Evolutionary conservation across 805 yeast species (phyloP).

Genomic region (Ogataea chonburiensis): DNA sequence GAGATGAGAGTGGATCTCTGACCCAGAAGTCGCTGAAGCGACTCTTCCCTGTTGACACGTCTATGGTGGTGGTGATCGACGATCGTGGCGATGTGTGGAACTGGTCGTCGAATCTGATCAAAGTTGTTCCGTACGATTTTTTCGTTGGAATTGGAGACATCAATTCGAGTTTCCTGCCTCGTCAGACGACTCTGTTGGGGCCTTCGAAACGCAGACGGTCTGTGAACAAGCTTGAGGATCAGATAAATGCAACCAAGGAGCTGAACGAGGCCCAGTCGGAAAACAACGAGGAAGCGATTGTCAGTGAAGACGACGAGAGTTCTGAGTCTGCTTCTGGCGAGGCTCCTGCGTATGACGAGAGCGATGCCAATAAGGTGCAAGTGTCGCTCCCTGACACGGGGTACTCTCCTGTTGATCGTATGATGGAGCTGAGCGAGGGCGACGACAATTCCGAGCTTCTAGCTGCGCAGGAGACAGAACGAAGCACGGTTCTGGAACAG

Average conservation of each 20-base stretch:
- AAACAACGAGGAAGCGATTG: slow-evolving; percentile 16
- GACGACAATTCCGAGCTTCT: slow-evolving; percentile 49
- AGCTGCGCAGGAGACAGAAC: slow-evolving; percentile 56
- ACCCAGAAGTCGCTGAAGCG: slow-evolving; percentile 86
- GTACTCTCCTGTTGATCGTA: slow-evolving; percentile 48
- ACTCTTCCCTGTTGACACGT: slow-evolving; percentile 91
- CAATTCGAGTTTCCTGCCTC: slow-evolving; percentile 87
- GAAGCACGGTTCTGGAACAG: slow-evolving; percentile 70
- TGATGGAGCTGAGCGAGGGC: slow-evolving; percentile 49
- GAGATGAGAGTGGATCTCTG: slow-evolving; percentile 93
- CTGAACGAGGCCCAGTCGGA: slow-evolving; percentile 8
- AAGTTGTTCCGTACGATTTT: slow-evolving; percentile 93
- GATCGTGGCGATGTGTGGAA: slow-evolving; percentile 99
- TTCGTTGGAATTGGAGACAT: slow-evolving; percentile 98
- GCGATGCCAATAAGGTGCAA: slow-evolving; percentile 26
- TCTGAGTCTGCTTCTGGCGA: slow-evolving; percentile 4
- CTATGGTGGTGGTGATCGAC: slow-evolving; percentile 94
- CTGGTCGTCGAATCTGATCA: slow-evolving; percentile 88
- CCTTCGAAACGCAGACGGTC: slow-evolving; percentile 63
- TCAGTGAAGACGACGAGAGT: slow-evolving; percentile 17
- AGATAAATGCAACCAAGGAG: slow-evolving; percentile 29
- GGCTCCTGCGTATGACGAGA: slow-evolving; percentile 17
- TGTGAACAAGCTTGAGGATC: slow-evolving; percentile 55
- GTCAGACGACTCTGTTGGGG: slow-evolving; percentile 57
- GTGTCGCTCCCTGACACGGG: slow-evolving; percentile 24